Percentiles rank a stretch among this genome's conserved stretches.
Evolutionary conservation across 2,329 filamentous ascomycete species (phyloP).

Genomic region (Arthrobotrys sphaeroides): DNA sequence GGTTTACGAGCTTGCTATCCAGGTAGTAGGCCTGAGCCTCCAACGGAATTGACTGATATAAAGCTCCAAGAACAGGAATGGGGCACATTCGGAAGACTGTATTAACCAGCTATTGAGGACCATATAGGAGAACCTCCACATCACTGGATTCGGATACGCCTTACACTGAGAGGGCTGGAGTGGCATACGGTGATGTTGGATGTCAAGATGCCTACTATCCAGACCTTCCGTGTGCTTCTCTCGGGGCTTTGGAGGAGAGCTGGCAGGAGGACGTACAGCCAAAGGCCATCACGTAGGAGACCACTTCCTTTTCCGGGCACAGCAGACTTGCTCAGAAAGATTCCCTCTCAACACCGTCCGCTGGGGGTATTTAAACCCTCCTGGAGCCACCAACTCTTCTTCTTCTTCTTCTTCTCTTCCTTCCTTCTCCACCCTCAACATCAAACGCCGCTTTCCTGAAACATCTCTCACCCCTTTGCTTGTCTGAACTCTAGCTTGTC

Average conservation of each 20-base stretch:
- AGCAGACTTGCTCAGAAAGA: background rate
- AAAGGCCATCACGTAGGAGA: background rate
- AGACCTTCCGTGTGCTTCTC: background rate
- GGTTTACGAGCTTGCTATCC: conserved; percentile 32
- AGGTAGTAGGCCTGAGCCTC: conserved; percentile 1
- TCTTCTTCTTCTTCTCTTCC: background rate
- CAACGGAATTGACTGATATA: too few relatives aligned
- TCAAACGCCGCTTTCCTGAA: background rate
- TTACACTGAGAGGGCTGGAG: conserved; percentile 19
- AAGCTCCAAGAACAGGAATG: background rate
- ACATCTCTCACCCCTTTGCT: background rate
- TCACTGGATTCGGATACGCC: conserved; percentile 39
- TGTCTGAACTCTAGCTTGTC: background rate
- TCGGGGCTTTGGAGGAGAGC: background rate
- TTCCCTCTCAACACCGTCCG: background rate
- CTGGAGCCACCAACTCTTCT: background rate
- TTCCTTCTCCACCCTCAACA: conserved; percentile 1
- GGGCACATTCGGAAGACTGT: background rate
- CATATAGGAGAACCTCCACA: conserved; percentile 36
- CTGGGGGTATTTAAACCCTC: background rate
- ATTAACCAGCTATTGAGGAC: background rate
- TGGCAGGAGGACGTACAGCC: background rate
- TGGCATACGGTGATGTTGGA: too few relatives aligned
- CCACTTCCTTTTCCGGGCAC: background rate
- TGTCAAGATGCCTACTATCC: too few relatives aligned